Evolutionary conservation across 1,139 yeast species (phyloP), one percentile per base, ranked within the genome.

Genomic region (Magnusiomyces paraingens): DNA sequence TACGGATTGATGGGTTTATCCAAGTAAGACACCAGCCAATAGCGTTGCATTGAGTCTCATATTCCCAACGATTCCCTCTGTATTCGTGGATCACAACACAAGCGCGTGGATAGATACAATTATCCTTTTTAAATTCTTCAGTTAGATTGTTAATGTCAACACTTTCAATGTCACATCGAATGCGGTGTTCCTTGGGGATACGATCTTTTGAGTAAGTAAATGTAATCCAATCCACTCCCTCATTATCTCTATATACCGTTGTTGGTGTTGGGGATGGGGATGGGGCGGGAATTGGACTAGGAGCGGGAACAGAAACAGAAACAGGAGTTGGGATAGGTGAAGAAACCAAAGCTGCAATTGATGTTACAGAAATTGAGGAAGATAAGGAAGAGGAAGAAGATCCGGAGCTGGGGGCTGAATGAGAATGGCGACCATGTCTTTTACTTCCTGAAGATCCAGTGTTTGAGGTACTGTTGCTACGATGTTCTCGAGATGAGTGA

Each of bases 41-140:
- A 41, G 68, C 65, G 59, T 76, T 76, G 64, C 80, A 77, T 51
- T 71, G 73, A 21, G 71, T 69, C 55, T 76, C 80, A 60, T 76
- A 76, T 48, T 66, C 62, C 36, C 70, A 73, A 35, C 80, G 70
- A 55, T 74, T 75, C 5, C 80, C 80, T 42, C 63, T 67, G 60
- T 75, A 75, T 53, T 70, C 69, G 17, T 66, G 70, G 1, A 65
- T 63, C 1, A 76, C 71, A 2, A 71, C 76, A 63, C 71, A 68
- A 0, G 79, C 80, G 29, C 73, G 63, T 3, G 78, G 78, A 56
- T 76, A 76, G 11, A 76, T 63, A 61, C 80, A 74, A 62, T 76
- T 76, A 14, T 68, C 67, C 3, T 49, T 55, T 52, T 69, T 60
- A 58, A 76, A 77, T n/a, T 66, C 63, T 2, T 60, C 58, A 12